Conservation (phyloP, 345 rosid genomes). For the Erodium maritimum region DNA sequence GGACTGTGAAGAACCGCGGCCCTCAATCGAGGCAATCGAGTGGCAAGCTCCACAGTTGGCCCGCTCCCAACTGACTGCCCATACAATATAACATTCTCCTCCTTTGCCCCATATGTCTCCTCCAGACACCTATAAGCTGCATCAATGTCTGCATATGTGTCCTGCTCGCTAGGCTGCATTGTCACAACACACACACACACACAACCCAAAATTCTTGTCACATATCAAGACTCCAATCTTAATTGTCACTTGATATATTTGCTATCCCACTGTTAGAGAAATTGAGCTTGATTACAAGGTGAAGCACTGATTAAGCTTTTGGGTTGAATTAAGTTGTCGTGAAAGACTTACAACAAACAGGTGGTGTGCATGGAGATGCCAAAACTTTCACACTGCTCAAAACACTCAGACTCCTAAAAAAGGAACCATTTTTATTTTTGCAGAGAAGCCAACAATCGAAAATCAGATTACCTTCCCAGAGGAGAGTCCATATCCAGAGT, state of each 20-base stretch:
- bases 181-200: no score
- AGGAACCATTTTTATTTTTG: not conserved
- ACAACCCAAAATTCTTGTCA: not conserved
- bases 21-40: not conserved
- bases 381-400: no score
- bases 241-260: no score
- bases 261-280: no score
- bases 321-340: no score
- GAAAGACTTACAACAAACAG: no score
- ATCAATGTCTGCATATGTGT: slow-evolving; percentile 9
- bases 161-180: slow-evolving; percentile 6
- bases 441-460: not conserved
- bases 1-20: slow-evolving; percentile 8
- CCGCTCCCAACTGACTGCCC: no score
- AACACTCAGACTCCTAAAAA: not conserved
- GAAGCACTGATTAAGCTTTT: no score
- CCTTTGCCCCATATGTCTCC: slow-evolving; percentile 3
- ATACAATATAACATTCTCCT: slow-evolving; percentile 7
- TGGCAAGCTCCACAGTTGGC: slow-evolving; percentile 6
- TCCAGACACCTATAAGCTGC: slow-evolving; percentile 5
- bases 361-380: not conserved
- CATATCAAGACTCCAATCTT: no score
- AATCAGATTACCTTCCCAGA: slow-evolving; percentile 58
- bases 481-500: slow-evolving; percentile 84
- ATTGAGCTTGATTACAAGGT: no score